Conservation (phyloP, 306 rosid genomes). For the Cicer pinnatifidum region DNA sequence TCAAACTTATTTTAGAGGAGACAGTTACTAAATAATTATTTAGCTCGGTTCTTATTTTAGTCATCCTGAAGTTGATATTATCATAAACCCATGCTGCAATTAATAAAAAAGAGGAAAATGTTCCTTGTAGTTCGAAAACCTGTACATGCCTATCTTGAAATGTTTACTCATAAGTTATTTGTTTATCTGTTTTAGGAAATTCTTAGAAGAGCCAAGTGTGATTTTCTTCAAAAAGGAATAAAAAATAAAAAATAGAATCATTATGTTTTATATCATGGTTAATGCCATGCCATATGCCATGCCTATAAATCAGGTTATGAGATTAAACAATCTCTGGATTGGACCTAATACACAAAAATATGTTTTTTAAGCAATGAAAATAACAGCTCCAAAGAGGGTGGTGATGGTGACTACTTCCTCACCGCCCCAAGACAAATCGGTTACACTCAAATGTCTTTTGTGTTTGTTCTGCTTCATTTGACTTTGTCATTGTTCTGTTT, state of each 20-base stretch:
- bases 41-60: constrained; percentile 15
- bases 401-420: constrained; percentile 29
- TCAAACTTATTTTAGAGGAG: constrained; percentile 3
- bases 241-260: neutral
- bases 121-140: constrained; percentile 16
- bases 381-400: constrained; percentile 6
- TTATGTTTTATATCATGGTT: constrained; percentile 30
- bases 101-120: neutral
- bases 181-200: constrained; percentile 17
- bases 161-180: too few relatives aligned
- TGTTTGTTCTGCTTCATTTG: constrained; percentile 16
- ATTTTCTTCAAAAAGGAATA: neutral
- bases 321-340: neutral
- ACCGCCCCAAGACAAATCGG: constrained; percentile 7
- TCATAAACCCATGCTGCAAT: neutral
- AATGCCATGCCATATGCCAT: constrained; percentile 30
- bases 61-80: neutral
- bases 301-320: constrained; percentile 11
- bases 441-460: constrained; percentile 14
- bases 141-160: neutral
- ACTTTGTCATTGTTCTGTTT: constrained; percentile 18
- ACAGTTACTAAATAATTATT: neutral
- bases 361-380: neutral
- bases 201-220: constrained; percentile 13
- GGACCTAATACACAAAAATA: neutral